These are phyloP conservation scores for Hibiscus syriacus DNA, from an alignment of 345 rosid genomes.

Conservation along the genomic window DNA sequence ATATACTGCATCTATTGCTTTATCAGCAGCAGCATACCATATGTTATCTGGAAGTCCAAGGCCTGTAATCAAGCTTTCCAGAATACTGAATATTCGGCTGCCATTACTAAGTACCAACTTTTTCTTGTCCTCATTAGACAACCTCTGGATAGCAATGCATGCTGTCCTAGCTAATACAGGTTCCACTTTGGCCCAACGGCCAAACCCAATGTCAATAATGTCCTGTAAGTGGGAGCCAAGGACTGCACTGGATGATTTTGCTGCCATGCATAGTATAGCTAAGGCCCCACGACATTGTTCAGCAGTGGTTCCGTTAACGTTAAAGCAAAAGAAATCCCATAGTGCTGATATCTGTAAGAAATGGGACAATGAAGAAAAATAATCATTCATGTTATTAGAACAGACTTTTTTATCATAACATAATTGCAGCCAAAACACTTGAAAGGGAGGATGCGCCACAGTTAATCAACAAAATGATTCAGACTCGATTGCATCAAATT, in stretches of 20 bases:
- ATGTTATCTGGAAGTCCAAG: conserved; percentile 83
- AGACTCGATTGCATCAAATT: background rate
- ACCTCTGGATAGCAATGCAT: conserved; percentile 80
- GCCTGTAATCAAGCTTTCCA: conserved; percentile 73
- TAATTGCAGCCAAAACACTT: background rate
- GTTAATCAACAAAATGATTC: background rate
- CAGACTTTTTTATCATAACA: background rate
- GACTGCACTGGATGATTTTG: conserved; percentile 69
- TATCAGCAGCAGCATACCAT: conserved; percentile 88
- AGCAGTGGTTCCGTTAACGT: conserved; percentile 79
- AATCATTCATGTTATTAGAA: background rate
- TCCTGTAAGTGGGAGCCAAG: conserved; percentile 90
- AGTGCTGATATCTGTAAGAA: conserved; percentile 69
- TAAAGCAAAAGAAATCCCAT: conserved; percentile 98
- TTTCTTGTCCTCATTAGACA: conserved; percentile 75
- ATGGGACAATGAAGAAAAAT: background rate
- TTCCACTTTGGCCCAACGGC: conserved; percentile 97
- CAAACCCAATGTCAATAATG: conserved; percentile 95
- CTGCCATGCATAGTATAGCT: conserved; percentile 94
- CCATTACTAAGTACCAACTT: conserved; percentile 68
- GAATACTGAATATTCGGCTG: conserved; percentile 55
- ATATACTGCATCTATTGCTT: conserved; percentile 79
- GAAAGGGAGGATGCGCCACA: background rate
- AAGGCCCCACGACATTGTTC: conserved; percentile 92
- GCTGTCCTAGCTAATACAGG: conserved; percentile 91